Base-by-base conservation (phyloP, 805 yeast species). In the Metschnikowia noctiluminum region DNA sequence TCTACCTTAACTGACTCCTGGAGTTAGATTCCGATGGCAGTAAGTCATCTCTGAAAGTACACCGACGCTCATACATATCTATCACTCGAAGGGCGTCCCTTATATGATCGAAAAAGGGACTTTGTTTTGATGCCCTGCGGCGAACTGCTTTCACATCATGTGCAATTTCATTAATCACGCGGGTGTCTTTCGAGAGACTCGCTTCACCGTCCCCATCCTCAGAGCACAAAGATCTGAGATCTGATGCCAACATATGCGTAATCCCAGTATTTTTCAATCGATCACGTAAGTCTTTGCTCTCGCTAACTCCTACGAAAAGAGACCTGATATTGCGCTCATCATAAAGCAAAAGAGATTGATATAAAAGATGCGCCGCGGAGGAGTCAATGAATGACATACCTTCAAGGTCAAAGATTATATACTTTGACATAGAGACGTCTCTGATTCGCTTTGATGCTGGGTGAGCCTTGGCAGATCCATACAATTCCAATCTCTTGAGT, bases 301-400 rank as follows among this genome's bases (percentile, higher is more conserved):
- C 59, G 36, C 58, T 45, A 7, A 73, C 75, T 21, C 77, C 52
- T 1, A 70, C 69, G 51, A 73, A 72, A 48, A 70, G 69, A 6
- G 63, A 54, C 28, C 55, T 55, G 21, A 73, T 71, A 16, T 58
- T 56, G 28, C 77, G 58, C 6, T 55, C 48, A 31, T 60, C 60
- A 54, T 72, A 73, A 9, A 60, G 57, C 8, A 46, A 38, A 7
- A 73, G 51, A 14, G 70, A 58, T 28, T 62, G 66, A 39, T 58
- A 56, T 28, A 73, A 50, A 15, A 70, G 68, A 45, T 66, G 68
- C 12, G 73, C 72, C 0, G 78, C 78, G 2, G 74, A 68, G 0
- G 77, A 71, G 52, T 73, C 78, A 6, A 73, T 40, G 30, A 62
- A 70, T 2, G 72, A 55, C 77, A 73, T 73, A 0, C 76, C 78